Percentiles rank a stretch among this genome's conserved stretches.
phyloP scores from a whole-genome alignment of 495 filamentous ascomycete genomes.

The Xylaria acuta region DNA sequence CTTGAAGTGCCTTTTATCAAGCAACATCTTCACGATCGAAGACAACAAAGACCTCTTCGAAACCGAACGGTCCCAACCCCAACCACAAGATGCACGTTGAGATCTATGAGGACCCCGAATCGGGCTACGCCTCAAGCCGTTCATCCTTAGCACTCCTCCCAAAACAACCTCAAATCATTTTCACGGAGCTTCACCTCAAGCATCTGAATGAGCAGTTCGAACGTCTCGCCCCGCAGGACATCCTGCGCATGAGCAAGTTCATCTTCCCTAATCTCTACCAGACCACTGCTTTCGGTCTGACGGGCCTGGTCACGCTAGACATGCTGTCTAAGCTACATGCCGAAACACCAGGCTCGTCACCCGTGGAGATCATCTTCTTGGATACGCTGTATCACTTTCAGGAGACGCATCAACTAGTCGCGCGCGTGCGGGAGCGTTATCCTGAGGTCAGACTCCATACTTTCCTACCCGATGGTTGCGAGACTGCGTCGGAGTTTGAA shows the following conservation, averaged over 20 bases:
- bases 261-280: slow-evolving; percentile 90
- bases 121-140: background rate
- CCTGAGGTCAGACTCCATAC: slow-evolving; percentile 78
- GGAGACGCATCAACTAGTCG: slow-evolving; percentile 81
- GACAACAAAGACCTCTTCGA: background rate
- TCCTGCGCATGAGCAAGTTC: slow-evolving; percentile 87
- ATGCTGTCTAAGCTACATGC: slow-evolving; percentile 85
- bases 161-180: slow-evolving; percentile 68
- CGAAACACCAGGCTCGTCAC: slow-evolving; percentile 63
- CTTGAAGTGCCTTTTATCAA: background rate
- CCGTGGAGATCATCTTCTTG: slow-evolving; percentile 88
- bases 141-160: background rate
- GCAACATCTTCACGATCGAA: background rate
- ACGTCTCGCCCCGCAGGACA: slow-evolving; percentile 74
- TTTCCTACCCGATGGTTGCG: slow-evolving; percentile 78
- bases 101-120: background rate
- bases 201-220: slow-evolving; percentile 86
- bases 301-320: slow-evolving; percentile 88
- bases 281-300: slow-evolving; percentile 91
- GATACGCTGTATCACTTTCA: slow-evolving; percentile 93
- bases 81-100: background rate
- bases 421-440: slow-evolving; percentile 75
- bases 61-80: background rate
- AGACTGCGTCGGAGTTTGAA: slow-evolving; percentile 75
- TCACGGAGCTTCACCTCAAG: slow-evolving; percentile 85